Percentiles rank a stretch among this genome's conserved stretches.
Evolutionary conservation across 2,329 filamentous ascomycete species (phyloP).

Genomic region (Fusarium sp.): DNA sequence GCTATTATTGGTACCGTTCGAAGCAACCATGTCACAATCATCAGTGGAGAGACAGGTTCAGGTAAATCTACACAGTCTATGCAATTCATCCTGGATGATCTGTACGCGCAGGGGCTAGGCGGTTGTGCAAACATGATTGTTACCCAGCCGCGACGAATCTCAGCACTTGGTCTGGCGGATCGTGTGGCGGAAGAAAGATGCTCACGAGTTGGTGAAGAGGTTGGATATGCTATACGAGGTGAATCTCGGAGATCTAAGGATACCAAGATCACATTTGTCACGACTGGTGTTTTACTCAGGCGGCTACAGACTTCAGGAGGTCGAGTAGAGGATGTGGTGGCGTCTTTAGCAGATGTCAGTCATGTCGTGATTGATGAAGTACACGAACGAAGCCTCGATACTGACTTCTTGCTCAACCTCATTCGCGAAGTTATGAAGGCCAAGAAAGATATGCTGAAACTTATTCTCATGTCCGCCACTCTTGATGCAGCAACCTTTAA

Average conservation of each 20-base stretch:
- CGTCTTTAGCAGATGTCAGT: constrained; percentile 88
- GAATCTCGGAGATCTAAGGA: constrained; percentile 84
- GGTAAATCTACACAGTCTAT: constrained; percentile 98
- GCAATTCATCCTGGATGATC: constrained; percentile 93
- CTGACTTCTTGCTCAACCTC: constrained; percentile 95
- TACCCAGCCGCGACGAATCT: constrained; percentile 94
- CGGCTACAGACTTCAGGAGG: constrained; percentile 92
- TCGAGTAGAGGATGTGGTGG: constrained; percentile 81
- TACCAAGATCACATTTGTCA: constrained; percentile 98
- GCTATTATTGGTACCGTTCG: constrained; percentile 81
- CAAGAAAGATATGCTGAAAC: constrained; percentile 83
- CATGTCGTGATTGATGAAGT: constrained; percentile 97
- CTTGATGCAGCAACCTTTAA: constrained; percentile 81
- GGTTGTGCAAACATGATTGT: constrained; percentile 89
- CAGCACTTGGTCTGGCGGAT: constrained; percentile 92
- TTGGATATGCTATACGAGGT: constrained; percentile 96
- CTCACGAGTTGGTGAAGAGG: constrained; percentile 83
- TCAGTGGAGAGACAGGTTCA: constrained; percentile 95
- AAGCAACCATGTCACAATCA: constrained; percentile 89
- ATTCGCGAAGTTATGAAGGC: constrained; percentile 87
- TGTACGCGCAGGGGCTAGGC: constrained; percentile 82
- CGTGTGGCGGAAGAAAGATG: constrained; percentile 94
- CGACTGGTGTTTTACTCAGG: constrained; percentile 93
- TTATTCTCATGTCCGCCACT: constrained; percentile 98
- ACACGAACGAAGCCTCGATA: constrained; percentile 97